Base-by-base conservation (phyloP, 139 green algal genomes). In the Axilococcus clingmanii region DNA sequence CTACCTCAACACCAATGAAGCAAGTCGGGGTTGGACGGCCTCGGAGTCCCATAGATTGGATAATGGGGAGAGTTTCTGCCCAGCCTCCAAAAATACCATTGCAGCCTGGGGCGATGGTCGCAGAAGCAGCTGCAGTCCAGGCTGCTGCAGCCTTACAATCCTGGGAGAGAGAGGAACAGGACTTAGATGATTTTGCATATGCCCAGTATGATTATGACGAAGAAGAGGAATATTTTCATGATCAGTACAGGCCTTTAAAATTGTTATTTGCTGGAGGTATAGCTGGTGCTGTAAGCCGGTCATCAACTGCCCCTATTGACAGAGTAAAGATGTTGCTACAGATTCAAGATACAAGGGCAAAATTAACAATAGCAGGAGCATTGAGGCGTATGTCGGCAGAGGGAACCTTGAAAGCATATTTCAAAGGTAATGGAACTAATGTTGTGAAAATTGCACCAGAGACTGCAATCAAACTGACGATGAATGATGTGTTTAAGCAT, bases 251-350 rank as follows among this genome's bases (percentile, higher is more conserved):
- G 7, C 28, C 63, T 12, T 12, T 47, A 41, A 81, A 80, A 48
- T 61, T 81, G 32, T 47, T 81, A 35, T 16, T 69, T 9, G 65
- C 72, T 48, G 49, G 73, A 84, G 89, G 76, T 3, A 30, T 95
- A 12, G 86, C 86, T 7, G 89, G 89, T 3, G 87, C 77, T 1
- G 74, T 97, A 20, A 90, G 75, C 58, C 51, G 89, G 0, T 91
- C 86, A 11, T 72, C 77, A 33, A 97, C 89, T 20, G 89, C 89
- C 0, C 89, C 89, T 0, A 59, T 95, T 2, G 89, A 97, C 71
- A 64, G 89, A 23, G 31, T 97, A 23, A 97, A 95, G 65, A 93
- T 95, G 77, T 67, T 97, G 30, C 55, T 94, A 30, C 76, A 87
- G 61, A 73, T 90, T 19, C 71, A 94, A 32, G 82, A 94, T 35